Conservation (phyloP, 2,329 filamentous ascomycete genomes). For the Pleomassaria siparia region DNA sequence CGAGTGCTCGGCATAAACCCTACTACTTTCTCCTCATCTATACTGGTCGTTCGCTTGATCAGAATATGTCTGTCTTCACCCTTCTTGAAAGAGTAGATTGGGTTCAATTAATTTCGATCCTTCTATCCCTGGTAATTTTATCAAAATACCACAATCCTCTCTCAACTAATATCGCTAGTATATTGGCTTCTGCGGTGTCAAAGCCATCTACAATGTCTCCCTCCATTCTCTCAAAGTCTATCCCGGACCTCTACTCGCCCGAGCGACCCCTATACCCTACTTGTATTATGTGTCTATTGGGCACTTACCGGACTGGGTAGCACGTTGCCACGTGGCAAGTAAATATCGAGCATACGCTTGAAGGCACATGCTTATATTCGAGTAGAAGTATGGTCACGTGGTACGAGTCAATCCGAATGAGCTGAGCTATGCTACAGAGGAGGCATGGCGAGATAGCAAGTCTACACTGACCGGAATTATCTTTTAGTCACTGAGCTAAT, state of each 20-base stretch:
- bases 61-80: not conserved
- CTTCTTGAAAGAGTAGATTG: not conserved
- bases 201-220: constrained; percentile 28
- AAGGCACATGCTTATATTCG: not conserved
- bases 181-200: constrained; percentile 11
- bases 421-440: not conserved
- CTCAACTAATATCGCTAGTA: constrained; percentile 8
- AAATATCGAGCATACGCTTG: not conserved
- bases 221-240: constrained; percentile 33
- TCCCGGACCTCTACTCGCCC: constrained; percentile 27
- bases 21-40: no score
- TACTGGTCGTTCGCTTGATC: no score
- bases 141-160: not conserved
- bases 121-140: not conserved
- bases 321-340: not conserved
- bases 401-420: not conserved
- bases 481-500: not conserved
- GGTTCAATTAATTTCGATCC: not conserved
- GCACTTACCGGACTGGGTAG: not conserved
- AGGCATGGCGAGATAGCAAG: constrained; percentile 1
- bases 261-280: not conserved
- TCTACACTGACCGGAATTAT: not conserved
- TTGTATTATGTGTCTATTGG: not conserved
- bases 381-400: not conserved
- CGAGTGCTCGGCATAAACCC: no score